These are phyloP conservation scores for Venturia carpophila DNA, from an alignment of 2,329 filamentous ascomycete genomes.

Conservation along the genomic window DNA sequence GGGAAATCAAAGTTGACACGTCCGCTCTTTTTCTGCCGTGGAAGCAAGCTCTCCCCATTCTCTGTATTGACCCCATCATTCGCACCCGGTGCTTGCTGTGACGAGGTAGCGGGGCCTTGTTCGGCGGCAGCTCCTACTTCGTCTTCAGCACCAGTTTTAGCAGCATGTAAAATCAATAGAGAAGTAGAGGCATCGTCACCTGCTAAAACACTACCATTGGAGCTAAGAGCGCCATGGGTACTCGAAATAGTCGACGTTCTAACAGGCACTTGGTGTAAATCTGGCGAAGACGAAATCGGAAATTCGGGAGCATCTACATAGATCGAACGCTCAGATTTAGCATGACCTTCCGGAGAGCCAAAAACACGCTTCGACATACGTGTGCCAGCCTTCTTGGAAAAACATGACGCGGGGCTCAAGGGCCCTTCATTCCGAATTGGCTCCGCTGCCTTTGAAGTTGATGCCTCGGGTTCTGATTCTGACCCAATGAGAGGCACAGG, in stretches of 20 bases:
- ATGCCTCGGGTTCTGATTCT: constrained; percentile 8
- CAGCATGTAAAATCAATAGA: constrained; percentile 13
- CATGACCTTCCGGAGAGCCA: constrained; percentile 5
- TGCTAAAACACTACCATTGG: constrained; percentile 11
- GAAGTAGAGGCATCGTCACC: constrained; percentile 18
- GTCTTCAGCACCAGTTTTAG: constrained; percentile 16
- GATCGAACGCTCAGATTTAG: constrained; percentile 8
- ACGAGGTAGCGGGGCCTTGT: not conserved
- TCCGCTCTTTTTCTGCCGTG: constrained; percentile 20
- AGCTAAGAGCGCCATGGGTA: not conserved
- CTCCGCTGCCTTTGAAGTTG: not conserved
- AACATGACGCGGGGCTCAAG: not conserved
- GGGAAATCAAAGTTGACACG: constrained; percentile 37
- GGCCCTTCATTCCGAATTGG: not conserved
- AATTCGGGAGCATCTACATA: constrained; percentile 11
- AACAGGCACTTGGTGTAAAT: not conserved
- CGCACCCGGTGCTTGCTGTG: not conserved
- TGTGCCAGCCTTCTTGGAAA: not conserved
- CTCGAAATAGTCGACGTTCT: constrained; percentile 11
- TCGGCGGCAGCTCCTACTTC: not conserved
- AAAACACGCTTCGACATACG: constrained; percentile 2
- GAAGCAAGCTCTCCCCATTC: not conserved
- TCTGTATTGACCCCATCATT: not conserved
- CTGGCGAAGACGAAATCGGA: not conserved
- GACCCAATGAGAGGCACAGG: not conserved